Evolutionary conservation across 371 early-diverging fungal genomes (phyloP).

Genomic region (Gilbertella persicaria): DNA sequence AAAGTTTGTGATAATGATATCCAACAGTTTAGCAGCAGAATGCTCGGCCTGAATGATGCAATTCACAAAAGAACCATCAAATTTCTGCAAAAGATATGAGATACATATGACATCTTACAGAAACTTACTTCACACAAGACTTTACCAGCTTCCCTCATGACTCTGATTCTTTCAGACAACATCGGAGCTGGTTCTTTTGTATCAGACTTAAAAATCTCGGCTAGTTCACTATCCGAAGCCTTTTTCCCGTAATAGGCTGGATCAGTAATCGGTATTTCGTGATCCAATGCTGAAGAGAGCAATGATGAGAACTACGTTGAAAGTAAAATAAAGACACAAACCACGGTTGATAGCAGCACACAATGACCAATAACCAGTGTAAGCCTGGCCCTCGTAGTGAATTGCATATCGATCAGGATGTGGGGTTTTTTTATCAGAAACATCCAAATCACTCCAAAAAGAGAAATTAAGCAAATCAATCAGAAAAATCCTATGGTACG

Average conservation of each 20-base stretch:
- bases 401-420: constrained; percentile 68
- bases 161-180: constrained; percentile 59
- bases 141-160: constrained; percentile 71
- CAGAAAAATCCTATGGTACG: constrained; percentile 72
- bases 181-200: constrained; percentile 67
- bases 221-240: constrained; percentile 46
- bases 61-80: constrained; percentile 69
- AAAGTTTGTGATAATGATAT: constrained; percentile 64
- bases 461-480: constrained; percentile 88
- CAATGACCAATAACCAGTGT: constrained; percentile 88
- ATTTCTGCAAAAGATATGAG: constrained; percentile 45
- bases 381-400: constrained; percentile 53
- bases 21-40: constrained; percentile 62
- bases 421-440: constrained; percentile 46
- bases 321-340: constrained; percentile 17
- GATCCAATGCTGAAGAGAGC: constrained; percentile 48
- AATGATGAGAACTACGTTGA: not conserved
- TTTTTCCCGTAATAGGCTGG: constrained; percentile 51
- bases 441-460: constrained; percentile 78
- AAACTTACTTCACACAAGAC: constrained; percentile 64
- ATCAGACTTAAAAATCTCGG: constrained; percentile 66
- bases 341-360: constrained; percentile 81
- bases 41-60: constrained; percentile 55
- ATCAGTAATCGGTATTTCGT: constrained; percentile 65
- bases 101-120: too few species aligned